Percentiles rank a stretch among this genome's conserved stretches.
Conservation (phyloP, 768 basidiomycete species). For the Agrocybe praecox region DNA sequence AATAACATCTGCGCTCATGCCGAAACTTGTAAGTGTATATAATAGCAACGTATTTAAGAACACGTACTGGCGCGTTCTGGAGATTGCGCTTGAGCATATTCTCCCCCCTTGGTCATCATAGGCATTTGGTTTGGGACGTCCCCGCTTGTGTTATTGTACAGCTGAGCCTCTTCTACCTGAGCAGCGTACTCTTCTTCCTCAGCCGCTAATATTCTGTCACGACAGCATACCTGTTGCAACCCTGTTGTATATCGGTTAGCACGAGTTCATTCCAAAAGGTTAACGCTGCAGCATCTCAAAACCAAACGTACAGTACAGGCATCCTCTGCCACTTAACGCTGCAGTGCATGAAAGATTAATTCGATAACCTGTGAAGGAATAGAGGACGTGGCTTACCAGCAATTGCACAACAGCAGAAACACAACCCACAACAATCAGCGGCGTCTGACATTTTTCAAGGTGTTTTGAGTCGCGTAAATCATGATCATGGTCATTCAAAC, state of each 20-base stretch:
- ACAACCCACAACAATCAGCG: conserved; percentile 27
- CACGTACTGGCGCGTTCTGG: background rate
- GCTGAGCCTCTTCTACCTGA: background rate
- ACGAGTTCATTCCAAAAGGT: background rate
- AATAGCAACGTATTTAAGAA: background rate
- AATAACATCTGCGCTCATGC: background rate
- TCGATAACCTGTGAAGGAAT: no score
- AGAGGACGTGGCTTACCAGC: conserved; percentile 20
- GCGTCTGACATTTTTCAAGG: conserved; percentile 7
- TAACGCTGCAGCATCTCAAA: no score
- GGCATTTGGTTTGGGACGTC: background rate
- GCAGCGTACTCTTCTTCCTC: background rate
- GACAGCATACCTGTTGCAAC: background rate
- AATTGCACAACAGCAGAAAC: conserved; percentile 20
- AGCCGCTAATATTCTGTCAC: background rate
- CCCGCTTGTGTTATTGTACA: background rate
- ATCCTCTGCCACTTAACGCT: background rate
- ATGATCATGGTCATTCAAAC: conserved; percentile 16
- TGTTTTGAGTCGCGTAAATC: background rate
- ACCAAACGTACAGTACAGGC: background rate
- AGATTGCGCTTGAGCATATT: background rate
- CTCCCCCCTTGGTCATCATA: background rate
- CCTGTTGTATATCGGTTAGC: background rate
- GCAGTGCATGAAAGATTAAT: no score
- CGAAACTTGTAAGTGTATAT: background rate